Evolutionary conservation across 192 early-diverging fungal genomes (phyloP), one percentile per base, ranked within the genome.

Genomic region (Entomortierella parvispora): DNA sequence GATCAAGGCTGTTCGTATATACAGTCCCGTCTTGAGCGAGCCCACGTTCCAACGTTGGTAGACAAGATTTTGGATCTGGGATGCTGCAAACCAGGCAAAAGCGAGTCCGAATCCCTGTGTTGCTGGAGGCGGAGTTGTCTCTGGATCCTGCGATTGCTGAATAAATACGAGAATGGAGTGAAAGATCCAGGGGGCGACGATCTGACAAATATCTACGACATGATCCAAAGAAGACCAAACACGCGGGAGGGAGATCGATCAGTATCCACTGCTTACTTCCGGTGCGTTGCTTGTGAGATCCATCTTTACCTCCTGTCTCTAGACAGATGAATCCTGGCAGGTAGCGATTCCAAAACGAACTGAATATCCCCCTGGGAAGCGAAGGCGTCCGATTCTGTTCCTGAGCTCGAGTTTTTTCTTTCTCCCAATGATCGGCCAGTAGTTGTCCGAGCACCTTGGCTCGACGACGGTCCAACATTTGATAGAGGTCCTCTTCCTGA

Each of bases 401-500:
- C 28, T 10, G 0, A 26, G 67, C 67, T 15, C 26, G 14, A n/a
- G 0, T 31, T 33, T 59, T 68, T 32, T 59, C 66, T 17, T 20
- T 9, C 3, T 59, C 57, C 66, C 66, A 68, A 20, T 68, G 37
- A n/a, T 43, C 26, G 5, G 26, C 18, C 37, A 69, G n/a, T 15
- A 5, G 6, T 26, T 45, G 49, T 7, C 67, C 58, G 12, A 69
- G 43, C 3, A 61, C 43, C 0, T 51, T 7, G 20, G 80, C 63
- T 3, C 65, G 66, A 29, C 71, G 72, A 6, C 42, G 40, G 2
- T 47, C 62, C 26, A 69, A 53, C 12, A 81, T 44, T 33, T 69
- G 66, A 57, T 72, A 81, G 37, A 81, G 61, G 44, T 81, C 80
- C 2, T 74, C 56, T 53, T 72, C 65, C 20, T 63, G 52, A 5